phyloP scores from a whole-genome alignment of 305 asterid species.

The Lippia alba region DNA sequence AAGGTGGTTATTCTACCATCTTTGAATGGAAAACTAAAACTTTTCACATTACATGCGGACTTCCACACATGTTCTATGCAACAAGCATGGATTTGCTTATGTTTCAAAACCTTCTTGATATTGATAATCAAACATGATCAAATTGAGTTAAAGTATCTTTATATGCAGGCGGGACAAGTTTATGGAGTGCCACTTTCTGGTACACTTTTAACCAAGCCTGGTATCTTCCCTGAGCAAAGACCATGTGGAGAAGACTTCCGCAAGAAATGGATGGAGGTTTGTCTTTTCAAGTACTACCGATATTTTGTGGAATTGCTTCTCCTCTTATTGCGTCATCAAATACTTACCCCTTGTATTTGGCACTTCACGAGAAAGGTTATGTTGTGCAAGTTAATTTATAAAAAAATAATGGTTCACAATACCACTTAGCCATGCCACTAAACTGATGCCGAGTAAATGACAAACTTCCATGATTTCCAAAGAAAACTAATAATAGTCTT shows the following conservation, averaged over 20 bases:
- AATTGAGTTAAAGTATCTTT: conserved; percentile 29
- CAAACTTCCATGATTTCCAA: too few species aligned
- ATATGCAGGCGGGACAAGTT: conserved; percentile 93
- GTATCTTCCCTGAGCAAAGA: conserved; percentile 78
- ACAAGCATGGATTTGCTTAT: conserved; percentile 14
- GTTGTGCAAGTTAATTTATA: too few species aligned
- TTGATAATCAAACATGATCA: conserved; percentile 23
- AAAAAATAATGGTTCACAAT: too few species aligned
- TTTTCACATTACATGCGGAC: conserved; percentile 29
- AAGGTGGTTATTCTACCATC: conserved; percentile 61
- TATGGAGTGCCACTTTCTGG: conserved; percentile 97
- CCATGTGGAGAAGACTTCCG: conserved; percentile 80
- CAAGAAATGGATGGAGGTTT: conserved; percentile 92
- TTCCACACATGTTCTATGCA: conserved; percentile 6
- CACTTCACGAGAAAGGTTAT: too few species aligned
- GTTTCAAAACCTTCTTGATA: conserved; percentile 17
- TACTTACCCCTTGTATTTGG: too few species aligned
- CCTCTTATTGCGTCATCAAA: too few species aligned
- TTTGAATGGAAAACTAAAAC: conserved; percentile 28
- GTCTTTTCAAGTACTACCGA: conserved; percentile 18
- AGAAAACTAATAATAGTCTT: too few species aligned
- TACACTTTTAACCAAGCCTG: conserved; percentile 65
- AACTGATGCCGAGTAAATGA: too few species aligned
- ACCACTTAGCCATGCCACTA: too few species aligned
- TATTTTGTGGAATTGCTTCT: too few species aligned